A percentile compares a stretch with the other conserved stretches of the same genome.
Evolutionary conservation across 2,329 filamentous ascomycete species (phyloP).

Genomic region (Phyllosticta paracitricarpa): DNA sequence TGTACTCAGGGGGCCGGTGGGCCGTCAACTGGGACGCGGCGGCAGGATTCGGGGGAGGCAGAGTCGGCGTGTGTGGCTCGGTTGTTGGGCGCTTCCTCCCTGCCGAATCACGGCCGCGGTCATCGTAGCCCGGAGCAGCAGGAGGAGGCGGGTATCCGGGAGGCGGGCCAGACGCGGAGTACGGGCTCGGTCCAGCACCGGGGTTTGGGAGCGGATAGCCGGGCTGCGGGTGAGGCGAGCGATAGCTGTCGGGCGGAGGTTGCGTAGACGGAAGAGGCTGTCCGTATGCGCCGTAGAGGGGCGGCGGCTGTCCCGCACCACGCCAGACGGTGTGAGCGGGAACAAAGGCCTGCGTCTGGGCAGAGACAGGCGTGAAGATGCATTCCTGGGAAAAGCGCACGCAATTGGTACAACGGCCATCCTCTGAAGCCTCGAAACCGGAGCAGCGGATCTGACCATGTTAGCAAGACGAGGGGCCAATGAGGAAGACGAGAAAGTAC

Average conservation of each 20-base stretch:
- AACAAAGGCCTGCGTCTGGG: slow-evolving; percentile 64
- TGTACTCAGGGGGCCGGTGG: slow-evolving; percentile 28
- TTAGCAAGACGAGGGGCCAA: background rate
- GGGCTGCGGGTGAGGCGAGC: slow-evolving; percentile 29
- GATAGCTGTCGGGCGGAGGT: slow-evolving; percentile 9
- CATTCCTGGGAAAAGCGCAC: slow-evolving; percentile 66
- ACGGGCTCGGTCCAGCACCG: slow-evolving; percentile 21
- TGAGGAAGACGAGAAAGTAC: slow-evolving; percentile 24
- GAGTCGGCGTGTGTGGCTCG: slow-evolving; percentile 41
- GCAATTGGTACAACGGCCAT: slow-evolving; percentile 65
- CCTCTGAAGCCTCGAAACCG: slow-evolving; percentile 60
- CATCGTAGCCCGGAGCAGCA: slow-evolving; percentile 23
- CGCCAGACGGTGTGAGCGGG: slow-evolving; percentile 58
- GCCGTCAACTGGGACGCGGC: slow-evolving; percentile 30
- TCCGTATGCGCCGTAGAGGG: slow-evolving; percentile 43
- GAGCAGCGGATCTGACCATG: slow-evolving; percentile 59
- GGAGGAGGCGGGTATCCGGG: slow-evolving; percentile 19
- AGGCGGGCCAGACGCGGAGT: slow-evolving; percentile 21
- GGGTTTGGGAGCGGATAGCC: slow-evolving; percentile 36
- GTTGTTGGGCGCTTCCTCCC: slow-evolving; percentile 37
- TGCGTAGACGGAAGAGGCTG: slow-evolving; percentile 33
- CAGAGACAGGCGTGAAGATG: slow-evolving; percentile 66
- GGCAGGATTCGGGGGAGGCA: slow-evolving; percentile 39
- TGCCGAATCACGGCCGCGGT: slow-evolving; percentile 27
- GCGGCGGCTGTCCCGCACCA: slow-evolving; percentile 32